phyloP scores from a whole-genome alignment of 2,329 filamentous ascomycete genomes.

The Calonectria montana region DNA sequence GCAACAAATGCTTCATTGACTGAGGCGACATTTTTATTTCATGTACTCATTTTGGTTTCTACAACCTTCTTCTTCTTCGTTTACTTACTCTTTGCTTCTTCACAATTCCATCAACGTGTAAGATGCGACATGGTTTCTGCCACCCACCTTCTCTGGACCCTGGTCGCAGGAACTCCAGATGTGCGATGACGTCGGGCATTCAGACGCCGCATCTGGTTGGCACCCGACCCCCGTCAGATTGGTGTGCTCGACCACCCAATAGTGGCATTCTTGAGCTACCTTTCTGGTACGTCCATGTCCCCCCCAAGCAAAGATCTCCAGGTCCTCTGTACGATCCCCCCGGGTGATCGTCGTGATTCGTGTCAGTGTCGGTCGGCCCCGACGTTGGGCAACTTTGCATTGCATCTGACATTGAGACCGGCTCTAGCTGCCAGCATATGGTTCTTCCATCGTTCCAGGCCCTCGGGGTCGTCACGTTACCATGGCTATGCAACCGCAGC shows the following conservation, averaged over 20 bases:
- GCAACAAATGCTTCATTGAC: no score
- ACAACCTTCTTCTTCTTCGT: background rate
- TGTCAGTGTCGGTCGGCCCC: conserved; percentile 31
- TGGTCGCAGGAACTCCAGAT: conserved; percentile 33
- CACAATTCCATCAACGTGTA: background rate
- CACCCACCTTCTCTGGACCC: conserved; percentile 14
- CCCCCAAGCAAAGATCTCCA: conserved; percentile 21
- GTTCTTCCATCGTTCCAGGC: conserved; percentile 21
- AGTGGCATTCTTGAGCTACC: background rate
- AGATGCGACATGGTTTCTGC: background rate
- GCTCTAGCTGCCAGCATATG: conserved; percentile 10
- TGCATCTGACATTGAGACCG: conserved; percentile 28
- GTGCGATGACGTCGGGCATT: conserved; percentile 40
- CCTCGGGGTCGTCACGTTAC: background rate
- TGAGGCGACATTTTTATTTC: no score
- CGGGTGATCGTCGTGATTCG: conserved; percentile 37
- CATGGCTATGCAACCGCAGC: background rate
- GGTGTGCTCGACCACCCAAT: conserved; percentile 26
- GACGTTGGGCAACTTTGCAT: conserved; percentile 33
- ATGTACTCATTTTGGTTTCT: background rate
- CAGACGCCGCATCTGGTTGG: conserved; percentile 23
- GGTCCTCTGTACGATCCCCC: conserved; percentile 24
- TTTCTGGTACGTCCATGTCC: conserved; percentile 15
- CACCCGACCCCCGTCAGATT: conserved; percentile 23
- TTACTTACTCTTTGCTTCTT: background rate